Evolutionary conservation across 345 rosid genomes (phyloP).

Genomic region (Gossypium arboreum): DNA sequence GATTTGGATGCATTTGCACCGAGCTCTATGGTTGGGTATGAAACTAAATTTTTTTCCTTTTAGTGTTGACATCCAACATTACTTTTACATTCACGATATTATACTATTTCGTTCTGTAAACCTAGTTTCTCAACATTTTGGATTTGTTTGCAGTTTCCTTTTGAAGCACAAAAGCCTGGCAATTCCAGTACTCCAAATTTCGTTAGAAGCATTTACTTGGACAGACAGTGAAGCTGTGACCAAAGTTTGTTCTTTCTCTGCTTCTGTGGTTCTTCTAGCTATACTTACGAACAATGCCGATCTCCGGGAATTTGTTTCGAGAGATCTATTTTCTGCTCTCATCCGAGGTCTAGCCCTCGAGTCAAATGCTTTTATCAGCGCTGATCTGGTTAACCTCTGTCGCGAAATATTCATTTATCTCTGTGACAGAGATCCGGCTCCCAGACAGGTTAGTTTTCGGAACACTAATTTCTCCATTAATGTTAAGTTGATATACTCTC

Average conservation of each 20-base stretch:
- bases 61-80: conserved; percentile 6
- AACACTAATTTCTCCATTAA: not conserved
- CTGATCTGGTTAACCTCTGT: conserved; percentile 75
- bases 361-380: conserved; percentile 74
- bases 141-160: conserved; percentile 56
- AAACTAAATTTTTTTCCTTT: conserved; percentile 4
- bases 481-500: not conserved
- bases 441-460: conserved; percentile 67
- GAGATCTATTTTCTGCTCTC: conserved; percentile 64
- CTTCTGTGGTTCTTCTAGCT: conserved; percentile 55
- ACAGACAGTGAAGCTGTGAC: conserved; percentile 81
- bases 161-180: conserved; percentile 65
- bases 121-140: conserved; percentile 6
- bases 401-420: conserved; percentile 81
- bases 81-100: not conserved
- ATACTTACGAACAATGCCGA: conserved; percentile 62
- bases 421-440: conserved; percentile 76
- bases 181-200: conserved; percentile 60
- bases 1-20: conserved; percentile 56
- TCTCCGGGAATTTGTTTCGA: conserved; percentile 63
- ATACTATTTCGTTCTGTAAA: not conserved
- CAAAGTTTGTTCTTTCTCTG: conserved; percentile 71
- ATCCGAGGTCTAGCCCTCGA: conserved; percentile 75
- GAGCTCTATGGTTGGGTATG: conserved; percentile 83
- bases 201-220: conserved; percentile 76